A percentile compares a stretch with the other conserved stretches of the same genome.
These are phyloP conservation scores for Gamarada debralockiae DNA, from an alignment of 495 filamentous ascomycete species.

Conservation along the genomic window DNA sequence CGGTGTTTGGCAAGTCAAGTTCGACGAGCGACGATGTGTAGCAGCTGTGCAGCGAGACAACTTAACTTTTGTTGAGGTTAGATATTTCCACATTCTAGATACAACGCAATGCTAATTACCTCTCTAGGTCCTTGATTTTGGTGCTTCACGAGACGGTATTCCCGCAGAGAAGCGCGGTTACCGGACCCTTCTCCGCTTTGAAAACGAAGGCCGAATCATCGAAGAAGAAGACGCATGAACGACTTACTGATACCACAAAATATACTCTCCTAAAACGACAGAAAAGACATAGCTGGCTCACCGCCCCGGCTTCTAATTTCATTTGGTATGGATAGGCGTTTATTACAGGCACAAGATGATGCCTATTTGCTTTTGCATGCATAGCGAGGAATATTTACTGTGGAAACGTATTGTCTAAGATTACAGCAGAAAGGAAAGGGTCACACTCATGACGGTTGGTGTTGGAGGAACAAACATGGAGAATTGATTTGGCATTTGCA, in stretches of 20 bases:
- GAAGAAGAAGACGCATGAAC: constrained; percentile 8
- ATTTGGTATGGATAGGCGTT: constrained; percentile 4
- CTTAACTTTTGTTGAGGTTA: constrained; percentile 93
- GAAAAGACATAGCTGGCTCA: no score
- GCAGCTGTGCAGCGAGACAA: constrained; percentile 92
- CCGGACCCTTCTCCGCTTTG: constrained; percentile 64
- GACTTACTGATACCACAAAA: no score
- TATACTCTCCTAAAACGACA: no score
- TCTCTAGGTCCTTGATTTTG: constrained; percentile 80
- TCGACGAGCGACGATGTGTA: constrained; percentile 92
- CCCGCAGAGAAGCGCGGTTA: constrained; percentile 71
- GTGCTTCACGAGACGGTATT: constrained; percentile 77
- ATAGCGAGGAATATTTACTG: constrained; percentile 16
- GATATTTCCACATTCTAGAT: constrained; percentile 24
- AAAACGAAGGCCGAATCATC: constrained; percentile 28
- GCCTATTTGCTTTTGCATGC: constrained; percentile 10
- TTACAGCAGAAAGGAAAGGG: background rate
- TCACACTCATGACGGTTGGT: no score
- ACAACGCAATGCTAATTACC: constrained; percentile 15
- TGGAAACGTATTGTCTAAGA: background rate
- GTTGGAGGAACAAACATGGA: background rate
- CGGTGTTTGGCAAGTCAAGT: constrained; percentile 98
- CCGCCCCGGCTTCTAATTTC: no score
- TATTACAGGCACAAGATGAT: background rate
- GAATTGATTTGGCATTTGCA: background rate